These are phyloP conservation scores for Aspergillus egyptiacus DNA, from an alignment of 495 filamentous ascomycete genomes.

Conservation along the genomic window DNA sequence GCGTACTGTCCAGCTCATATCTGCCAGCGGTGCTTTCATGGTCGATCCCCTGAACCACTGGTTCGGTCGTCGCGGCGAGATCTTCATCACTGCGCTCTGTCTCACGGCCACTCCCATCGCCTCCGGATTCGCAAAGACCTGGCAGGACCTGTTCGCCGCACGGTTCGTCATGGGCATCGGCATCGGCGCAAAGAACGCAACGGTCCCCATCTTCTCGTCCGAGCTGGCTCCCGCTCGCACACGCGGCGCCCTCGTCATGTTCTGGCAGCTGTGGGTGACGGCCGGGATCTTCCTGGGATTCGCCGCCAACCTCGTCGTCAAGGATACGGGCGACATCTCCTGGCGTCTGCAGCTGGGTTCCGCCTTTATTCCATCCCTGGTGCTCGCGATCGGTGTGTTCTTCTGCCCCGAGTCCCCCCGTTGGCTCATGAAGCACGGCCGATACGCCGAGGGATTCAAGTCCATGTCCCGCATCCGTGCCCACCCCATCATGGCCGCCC, in stretches of 20 bases:
- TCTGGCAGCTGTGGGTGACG: conserved; percentile 51
- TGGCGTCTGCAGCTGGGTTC: conserved; percentile 64
- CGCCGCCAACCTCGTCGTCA: conserved; percentile 55
- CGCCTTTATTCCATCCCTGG: conserved; percentile 60
- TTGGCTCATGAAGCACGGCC: conserved; percentile 59
- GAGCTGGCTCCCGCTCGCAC: conserved; percentile 56
- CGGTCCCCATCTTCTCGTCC: conserved; percentile 59
- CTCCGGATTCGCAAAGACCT: conserved; percentile 45
- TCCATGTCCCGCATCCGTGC: conserved; percentile 53
- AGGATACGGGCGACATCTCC: conserved; percentile 47
- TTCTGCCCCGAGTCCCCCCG: conserved; percentile 65
- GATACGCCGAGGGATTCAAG: conserved; percentile 43
- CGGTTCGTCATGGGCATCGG: conserved; percentile 56
- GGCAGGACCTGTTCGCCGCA: conserved; percentile 48
- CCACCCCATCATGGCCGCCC: conserved; percentile 32
- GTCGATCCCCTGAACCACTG: conserved; percentile 51
- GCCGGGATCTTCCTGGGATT: conserved; percentile 55
- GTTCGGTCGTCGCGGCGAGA: conserved; percentile 50
- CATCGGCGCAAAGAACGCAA: conserved; percentile 57
- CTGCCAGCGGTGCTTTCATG: conserved; percentile 45
- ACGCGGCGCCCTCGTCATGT: conserved; percentile 62
- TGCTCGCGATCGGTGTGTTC: conserved; percentile 52
- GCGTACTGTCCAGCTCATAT: conserved; percentile 7
- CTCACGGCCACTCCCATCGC: conserved; percentile 46
- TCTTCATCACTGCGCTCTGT: conserved; percentile 52